Conservation (phyloP, 129 eudicot species). For the Tagetes patula region DNA sequence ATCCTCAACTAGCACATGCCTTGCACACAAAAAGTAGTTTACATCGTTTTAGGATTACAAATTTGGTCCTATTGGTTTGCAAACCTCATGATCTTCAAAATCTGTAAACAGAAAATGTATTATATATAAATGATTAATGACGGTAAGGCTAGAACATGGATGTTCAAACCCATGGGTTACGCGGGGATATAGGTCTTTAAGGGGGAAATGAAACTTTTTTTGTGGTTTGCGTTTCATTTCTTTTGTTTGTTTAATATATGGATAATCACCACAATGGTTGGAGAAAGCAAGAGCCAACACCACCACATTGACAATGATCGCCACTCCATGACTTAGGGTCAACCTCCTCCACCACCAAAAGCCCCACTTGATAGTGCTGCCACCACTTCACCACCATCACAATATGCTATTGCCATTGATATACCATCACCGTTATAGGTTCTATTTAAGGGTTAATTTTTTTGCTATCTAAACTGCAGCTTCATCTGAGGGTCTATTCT, state of each 20-base stretch:
- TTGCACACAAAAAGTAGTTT: background rate
- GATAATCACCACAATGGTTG: background rate
- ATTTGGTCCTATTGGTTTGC: background rate
- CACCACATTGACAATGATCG: too few relatives aligned
- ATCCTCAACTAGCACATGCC: background rate
- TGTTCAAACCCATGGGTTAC: too few relatives aligned
- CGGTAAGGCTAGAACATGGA: background rate
- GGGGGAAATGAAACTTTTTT: background rate
- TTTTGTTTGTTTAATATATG: background rate
- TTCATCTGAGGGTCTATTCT: too few relatives aligned
- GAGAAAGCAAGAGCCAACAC: too few relatives aligned
- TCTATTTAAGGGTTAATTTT: too few relatives aligned
- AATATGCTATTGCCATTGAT: too few relatives aligned
- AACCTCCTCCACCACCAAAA: background rate
- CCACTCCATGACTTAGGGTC: too few relatives aligned
- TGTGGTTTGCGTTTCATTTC: background rate
- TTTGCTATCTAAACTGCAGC: too few relatives aligned
- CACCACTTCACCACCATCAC: too few relatives aligned
- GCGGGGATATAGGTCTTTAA: background rate
- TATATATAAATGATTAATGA: background rate
- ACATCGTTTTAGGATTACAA: background rate
- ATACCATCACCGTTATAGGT: too few relatives aligned
- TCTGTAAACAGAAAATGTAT: background rate
- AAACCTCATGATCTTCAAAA: background rate
- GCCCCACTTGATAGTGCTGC: too few relatives aligned